Percentiles rank a stretch among this genome's conserved stretches.
These are phyloP conservation scores for Pholiota microspora DNA, from an alignment of 768 basidiomycete species.

Conservation along the genomic window DNA sequence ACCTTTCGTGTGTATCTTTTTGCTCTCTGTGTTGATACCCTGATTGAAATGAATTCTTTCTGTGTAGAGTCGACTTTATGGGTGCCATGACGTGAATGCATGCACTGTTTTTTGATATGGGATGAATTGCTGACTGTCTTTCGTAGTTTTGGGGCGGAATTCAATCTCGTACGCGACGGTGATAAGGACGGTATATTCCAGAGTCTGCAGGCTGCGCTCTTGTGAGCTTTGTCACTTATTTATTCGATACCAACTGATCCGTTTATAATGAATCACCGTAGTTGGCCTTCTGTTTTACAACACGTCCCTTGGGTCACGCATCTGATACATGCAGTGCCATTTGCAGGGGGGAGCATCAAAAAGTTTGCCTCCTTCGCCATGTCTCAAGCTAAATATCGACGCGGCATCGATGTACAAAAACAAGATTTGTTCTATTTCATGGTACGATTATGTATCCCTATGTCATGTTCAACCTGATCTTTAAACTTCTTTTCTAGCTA, in stretches of 20 bases:
- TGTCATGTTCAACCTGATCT: neutral
- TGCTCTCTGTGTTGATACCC: neutral
- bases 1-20: conserved; percentile 31
- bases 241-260: neutral
- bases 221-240: conserved; percentile 16
- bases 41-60: neutral
- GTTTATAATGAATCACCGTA: neutral
- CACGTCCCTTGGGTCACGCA: conserved; percentile 23
- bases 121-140: neutral
- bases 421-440: conserved; percentile 30
- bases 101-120: neutral
- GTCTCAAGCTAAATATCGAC: conserved; percentile 21
- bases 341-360: conserved; percentile 9
- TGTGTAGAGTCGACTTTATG: conserved; percentile 34
- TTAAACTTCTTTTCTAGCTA: conserved; percentile 1
- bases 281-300: conserved; percentile 20
- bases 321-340: conserved; percentile 11
- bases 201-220: conserved; percentile 17
- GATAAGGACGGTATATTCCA: conserved; percentile 24
- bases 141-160: conserved; percentile 29
- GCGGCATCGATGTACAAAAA: conserved; percentile 8
- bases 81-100: conserved; percentile 33
- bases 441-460: conserved; percentile 12
- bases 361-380: conserved; percentile 17
- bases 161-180: conserved; percentile 29